Base-by-base conservation (phyloP, 352 stramenopile species). In the Globisporangium nagaii region DNA sequence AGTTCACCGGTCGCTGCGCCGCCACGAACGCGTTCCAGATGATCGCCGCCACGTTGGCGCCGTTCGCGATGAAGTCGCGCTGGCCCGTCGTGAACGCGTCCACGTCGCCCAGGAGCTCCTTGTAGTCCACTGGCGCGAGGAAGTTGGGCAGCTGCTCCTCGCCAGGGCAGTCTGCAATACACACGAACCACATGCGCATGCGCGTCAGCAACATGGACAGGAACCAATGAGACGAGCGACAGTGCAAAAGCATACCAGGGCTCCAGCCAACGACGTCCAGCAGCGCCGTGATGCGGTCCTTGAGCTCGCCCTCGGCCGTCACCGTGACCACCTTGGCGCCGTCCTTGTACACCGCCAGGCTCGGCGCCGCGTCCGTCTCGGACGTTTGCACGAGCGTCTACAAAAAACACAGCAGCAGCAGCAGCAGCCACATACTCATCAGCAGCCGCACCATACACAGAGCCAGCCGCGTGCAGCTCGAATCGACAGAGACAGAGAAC, bases 11-110 rank as follows among this genome's bases (percentile, higher is more conserved):
- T 10, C 81, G 80, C 41, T 63, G 42, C 10, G 76, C 83, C 4
- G 76, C 64, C 27, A 71, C 52, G 56, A 93, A 91, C 19, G 83
- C 83, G 50, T 90, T 74, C 83, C 83, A 93, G 66, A 91, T 83
- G 53, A 90, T 86, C 15, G 83, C 71, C 27, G 83, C 75, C 13
- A 90, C 80, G 58, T 93, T 93, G 48, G 83, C 78, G 32, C 78
- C 68, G 57, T 93, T 93, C 37, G 83, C 76, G 27, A 91, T 67
- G 64, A 84, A 86, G 66, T 93, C 83, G 41, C 73, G 75, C 68
- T 93, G 79, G 9, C 62, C 71, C 2, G 63, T 67, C 5, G 75
- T 89, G 68, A 84, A 87, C 17, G 73, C 75, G 40, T 76, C 70
- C 24, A 90, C 68, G 30, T 90, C 76, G 4, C 53, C 48, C 20